Evolutionary conservation across 176 grass and related monocot genomes (phyloP).

Genomic region (Coix lacrymajobi): DNA sequence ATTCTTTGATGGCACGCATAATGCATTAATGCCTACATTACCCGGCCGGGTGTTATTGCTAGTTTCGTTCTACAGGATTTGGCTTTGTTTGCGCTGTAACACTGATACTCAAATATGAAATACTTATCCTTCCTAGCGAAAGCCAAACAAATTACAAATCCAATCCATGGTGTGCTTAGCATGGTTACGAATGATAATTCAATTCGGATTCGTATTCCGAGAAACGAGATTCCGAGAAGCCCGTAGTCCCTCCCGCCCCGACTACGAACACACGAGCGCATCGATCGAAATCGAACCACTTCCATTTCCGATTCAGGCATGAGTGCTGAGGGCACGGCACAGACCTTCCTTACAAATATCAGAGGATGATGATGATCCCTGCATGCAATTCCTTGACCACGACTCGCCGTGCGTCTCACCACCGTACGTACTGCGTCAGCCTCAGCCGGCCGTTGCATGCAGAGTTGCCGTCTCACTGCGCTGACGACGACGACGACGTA

Average conservation of each 20-base stretch:
- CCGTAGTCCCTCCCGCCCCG: too few species aligned
- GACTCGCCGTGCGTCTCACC: neutral
- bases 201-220: neutral
- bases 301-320: neutral
- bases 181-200: neutral
- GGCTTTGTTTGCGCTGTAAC: too few species aligned
- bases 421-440: neutral
- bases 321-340: too few species aligned
- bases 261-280: neutral
- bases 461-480: neutral
- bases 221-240: too few species aligned
- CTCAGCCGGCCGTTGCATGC: neutral
- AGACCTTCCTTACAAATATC: neutral
- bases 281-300: neutral
- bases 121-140: too few species aligned
- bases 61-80: too few species aligned
- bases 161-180: too few species aligned
- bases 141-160: too few species aligned
- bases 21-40: too few species aligned
- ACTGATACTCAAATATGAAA: too few species aligned
- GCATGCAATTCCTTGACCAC: neutral
- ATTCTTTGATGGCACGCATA: too few species aligned
- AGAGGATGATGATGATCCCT: neutral
- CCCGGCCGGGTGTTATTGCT: too few species aligned
- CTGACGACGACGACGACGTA: neutral